Evolutionary conservation across 352 stramenopile genomes (phyloP).

Genomic region (Phytophthora pisi): DNA sequence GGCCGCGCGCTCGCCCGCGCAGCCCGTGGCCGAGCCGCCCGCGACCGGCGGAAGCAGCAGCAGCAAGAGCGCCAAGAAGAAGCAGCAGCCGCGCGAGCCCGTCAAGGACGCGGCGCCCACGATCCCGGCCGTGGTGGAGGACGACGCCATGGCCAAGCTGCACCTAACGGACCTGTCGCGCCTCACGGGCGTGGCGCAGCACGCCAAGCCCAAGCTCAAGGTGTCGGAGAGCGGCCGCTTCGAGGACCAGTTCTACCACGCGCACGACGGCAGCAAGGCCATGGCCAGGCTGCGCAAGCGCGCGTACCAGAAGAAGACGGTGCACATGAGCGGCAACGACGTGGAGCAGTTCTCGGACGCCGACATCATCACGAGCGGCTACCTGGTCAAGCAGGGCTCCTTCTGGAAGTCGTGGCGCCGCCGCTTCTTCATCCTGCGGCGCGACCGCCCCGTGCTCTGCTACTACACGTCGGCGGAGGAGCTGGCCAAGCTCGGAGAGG

Average conservation of each 20-base stretch:
- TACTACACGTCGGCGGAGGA: slow-evolving; percentile 85
- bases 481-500: slow-evolving; percentile 83
- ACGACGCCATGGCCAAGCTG: slow-evolving; percentile 27
- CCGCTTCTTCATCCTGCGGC: slow-evolving; percentile 84
- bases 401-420: slow-evolving; percentile 90
- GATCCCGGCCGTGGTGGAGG: slow-evolving; percentile 18
- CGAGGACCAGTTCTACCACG: slow-evolving; percentile 89
- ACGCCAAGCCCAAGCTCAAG: slow-evolving; percentile 68
- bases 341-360: slow-evolving; percentile 88
- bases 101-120: slow-evolving; percentile 29
- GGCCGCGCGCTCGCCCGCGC: slow-evolving; percentile 3
- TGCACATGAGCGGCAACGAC: slow-evolving; percentile 78
- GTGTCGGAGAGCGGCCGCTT: slow-evolving; percentile 85
- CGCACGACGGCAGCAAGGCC: slow-evolving; percentile 75
- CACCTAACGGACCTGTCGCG: slow-evolving; percentile 26
- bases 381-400: slow-evolving; percentile 85
- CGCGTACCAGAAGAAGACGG: slow-evolving; percentile 69
- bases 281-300: slow-evolving; percentile 85
- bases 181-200: slow-evolving; percentile 17
- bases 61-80: slow-evolving; percentile 14
- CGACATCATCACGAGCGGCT: slow-evolving; percentile 80
- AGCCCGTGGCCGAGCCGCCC: slow-evolving; percentile 12
- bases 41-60: neutral
- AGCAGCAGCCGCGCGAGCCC: neutral
- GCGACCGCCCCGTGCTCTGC: slow-evolving; percentile 71